phyloP scores from a whole-genome alignment of 805 yeast genomes.

The Schwanniomyces polymorphus region DNA sequence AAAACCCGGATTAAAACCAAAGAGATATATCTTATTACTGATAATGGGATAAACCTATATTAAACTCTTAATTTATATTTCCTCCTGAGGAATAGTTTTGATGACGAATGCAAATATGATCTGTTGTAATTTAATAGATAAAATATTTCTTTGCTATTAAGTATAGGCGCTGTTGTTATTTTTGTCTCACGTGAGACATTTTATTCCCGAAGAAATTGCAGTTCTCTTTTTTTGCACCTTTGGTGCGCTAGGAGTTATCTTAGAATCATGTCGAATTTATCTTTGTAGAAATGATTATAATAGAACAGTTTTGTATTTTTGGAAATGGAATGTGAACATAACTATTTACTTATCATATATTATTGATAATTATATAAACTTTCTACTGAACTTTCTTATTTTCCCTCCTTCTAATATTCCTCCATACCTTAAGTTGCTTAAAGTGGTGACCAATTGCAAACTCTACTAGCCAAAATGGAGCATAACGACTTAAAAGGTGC shows the following conservation, averaged over 20 bases:
- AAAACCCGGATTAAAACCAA: not conserved
- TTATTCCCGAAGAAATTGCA: not conserved
- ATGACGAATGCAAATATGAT: not conserved
- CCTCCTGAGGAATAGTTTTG: not conserved
- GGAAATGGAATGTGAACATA: too few relatives aligned
- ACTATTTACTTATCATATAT: too few relatives aligned
- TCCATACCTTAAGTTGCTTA: constrained; percentile 23
- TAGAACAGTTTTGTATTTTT: too few relatives aligned
- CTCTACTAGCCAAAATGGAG: constrained; percentile 27
- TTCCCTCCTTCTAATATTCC: constrained; percentile 11
- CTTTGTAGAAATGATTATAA: too few relatives aligned
- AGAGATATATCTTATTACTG: not conserved
- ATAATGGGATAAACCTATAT: not conserved
- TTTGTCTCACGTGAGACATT: not conserved
- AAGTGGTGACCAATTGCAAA: constrained; percentile 18
- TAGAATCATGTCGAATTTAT: too few relatives aligned
- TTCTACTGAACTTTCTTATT: too few relatives aligned
- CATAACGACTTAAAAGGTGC: constrained; percentile 14
- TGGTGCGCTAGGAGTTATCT: too few relatives aligned
- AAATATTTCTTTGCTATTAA: not conserved
- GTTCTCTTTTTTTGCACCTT: not conserved
- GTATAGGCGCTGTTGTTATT: not conserved
- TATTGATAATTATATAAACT: too few relatives aligned
- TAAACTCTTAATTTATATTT: not conserved
- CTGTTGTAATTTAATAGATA: not conserved